Base-by-base conservation (phyloP, 139 green algal genomes). In the Desmodesmus armatus region DNA sequence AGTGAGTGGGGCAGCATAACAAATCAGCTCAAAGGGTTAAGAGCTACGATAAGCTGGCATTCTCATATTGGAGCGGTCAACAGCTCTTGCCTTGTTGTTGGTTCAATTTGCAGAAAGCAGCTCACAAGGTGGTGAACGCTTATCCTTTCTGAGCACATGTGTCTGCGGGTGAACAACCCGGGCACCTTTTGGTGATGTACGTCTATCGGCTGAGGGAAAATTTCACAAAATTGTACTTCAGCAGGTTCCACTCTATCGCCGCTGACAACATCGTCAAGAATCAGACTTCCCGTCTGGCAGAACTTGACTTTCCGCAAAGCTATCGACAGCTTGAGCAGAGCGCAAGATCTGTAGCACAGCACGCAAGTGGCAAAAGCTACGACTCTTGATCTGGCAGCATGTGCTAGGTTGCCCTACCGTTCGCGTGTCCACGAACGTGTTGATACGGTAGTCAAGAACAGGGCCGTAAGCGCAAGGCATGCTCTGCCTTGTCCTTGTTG, bases 281-380 rank as follows among this genome's bases (percentile, higher is more conserved):
- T 92, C 29, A 85, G 11, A 9, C 91, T 6, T 33, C 91, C 77
- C 0, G 39, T 2, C 29, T 82, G 78, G 39, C 55, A 70, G 37
- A 94, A 93, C 0, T 87, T 70, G 73, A 89, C 92, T 43, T 94
- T 94, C 9, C 43, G 65, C 2, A 80, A 19, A 27, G 90, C 93
- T 17, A 66, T 85, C 37, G 88, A 84, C 0, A 94, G 40, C 0
- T n/a, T 90, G 39, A 1, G 87, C 2, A 11, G 91, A 13, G 0
- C 44, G 55, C 1, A 95, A 62, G 2, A 66, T n/a, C 3, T 91
- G 7, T 9, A 96, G 72, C 0, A 96, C 89, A 1, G 53, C 7
- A 17, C 70, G 21, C 0, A 96, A 27, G 63, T 96, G n/a, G n/a
- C n/a, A n/a, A n/a, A n/a, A n/a, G n/a, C n/a, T n/a, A n/a, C n/a